Evolutionary conservation across 2,329 filamentous ascomycete genomes (phyloP), one percentile per base, ranked within the genome.

Genomic region (Parascedosporium putredinis): DNA sequence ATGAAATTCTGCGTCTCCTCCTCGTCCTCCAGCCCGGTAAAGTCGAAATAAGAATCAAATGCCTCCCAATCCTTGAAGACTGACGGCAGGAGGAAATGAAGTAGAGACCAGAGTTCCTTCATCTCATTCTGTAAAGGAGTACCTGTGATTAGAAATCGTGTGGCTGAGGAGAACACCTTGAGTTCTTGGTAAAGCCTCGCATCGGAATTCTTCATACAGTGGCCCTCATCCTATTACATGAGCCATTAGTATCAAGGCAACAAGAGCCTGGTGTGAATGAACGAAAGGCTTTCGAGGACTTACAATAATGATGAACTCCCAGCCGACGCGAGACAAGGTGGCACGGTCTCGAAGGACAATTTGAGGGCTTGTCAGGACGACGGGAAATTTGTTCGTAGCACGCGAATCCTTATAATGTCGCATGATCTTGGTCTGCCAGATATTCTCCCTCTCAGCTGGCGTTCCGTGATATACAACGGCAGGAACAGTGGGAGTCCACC

Each of bases 1-100:
- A 94, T 76, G 47, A 95, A 84, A 42, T 90, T 80, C 46, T 87
- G 81, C 1, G 88, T 85, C 0, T 81, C 83, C 31, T 84, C 76
- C 55, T 90, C 88, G 52, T 97, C 88, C 50, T 94, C 81, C 1
- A 98, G 74, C 6, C 89, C 90, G 0, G 87, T 93, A 58, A 98
- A 98, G 63, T 98, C 91, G 54, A 98, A 98, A 90, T 91, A 97
- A 1, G 82, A 82, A 60, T 96, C 88, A 52, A 98, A 98, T 0
- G 87, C 88, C 44, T 94, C 88, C 64, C 94, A 83, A 58, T 95
- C 87, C 43, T 90, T 88, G 58, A 98, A 98, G 27, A 96, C 90
- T 34, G 86, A 86, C 0, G 91, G 93, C 45, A 97, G 76, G 0
- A 98, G 71, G 59, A 98, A 98, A 60, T 98, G 90, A 0, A 98